phyloP scores from a whole-genome alignment of 2,329 filamentous ascomycete genomes.

The Mycosphaerella sp. region DNA sequence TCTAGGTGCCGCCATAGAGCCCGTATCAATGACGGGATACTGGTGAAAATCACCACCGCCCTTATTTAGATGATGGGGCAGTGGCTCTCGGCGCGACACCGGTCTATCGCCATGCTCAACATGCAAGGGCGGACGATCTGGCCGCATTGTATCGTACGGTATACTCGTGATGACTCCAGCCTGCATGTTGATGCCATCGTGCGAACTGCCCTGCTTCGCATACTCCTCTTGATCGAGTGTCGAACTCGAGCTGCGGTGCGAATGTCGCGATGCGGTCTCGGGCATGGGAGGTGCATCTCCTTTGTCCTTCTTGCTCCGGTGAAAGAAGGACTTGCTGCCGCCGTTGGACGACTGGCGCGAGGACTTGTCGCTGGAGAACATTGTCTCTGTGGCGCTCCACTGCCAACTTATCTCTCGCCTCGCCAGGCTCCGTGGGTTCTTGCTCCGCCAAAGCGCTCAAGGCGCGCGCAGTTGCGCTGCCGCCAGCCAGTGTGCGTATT shows the following conservation, averaged over 20 bases:
- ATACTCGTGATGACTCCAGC: constrained; percentile 82
- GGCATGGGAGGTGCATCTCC: constrained; percentile 52
- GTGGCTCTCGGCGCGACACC: constrained; percentile 58
- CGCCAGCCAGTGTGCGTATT: constrained; percentile 4
- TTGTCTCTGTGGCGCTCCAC: constrained; percentile 13
- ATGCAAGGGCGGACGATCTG: constrained; percentile 63
- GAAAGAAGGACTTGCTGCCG: constrained; percentile 78
- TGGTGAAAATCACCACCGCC: constrained; percentile 75
- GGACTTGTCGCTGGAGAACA: constrained; percentile 56
- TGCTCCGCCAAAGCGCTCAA: constrained; percentile 16
- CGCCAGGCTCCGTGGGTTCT: background rate
- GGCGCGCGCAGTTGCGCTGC: constrained; percentile 11
- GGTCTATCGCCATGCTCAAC: constrained; percentile 64
- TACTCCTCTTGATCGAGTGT: constrained; percentile 28
- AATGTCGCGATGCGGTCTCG: constrained; percentile 62
- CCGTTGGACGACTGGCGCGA: constrained; percentile 64
- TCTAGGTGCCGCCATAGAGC: constrained; percentile 48
- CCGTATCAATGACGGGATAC: constrained; percentile 55
- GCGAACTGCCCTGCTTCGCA: constrained; percentile 11
- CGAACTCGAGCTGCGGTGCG: constrained; percentile 54
- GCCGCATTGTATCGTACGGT: constrained; percentile 66
- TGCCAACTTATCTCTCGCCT: background rate
- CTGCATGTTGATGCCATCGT: constrained; percentile 60
- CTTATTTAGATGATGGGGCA: constrained; percentile 79
- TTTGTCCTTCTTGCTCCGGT: constrained; percentile 70